Evolutionary conservation across 345 rosid species (phyloP), one percentile per base, ranked within the genome.

Genomic region (Eucalyptus erythrocorys): DNA sequence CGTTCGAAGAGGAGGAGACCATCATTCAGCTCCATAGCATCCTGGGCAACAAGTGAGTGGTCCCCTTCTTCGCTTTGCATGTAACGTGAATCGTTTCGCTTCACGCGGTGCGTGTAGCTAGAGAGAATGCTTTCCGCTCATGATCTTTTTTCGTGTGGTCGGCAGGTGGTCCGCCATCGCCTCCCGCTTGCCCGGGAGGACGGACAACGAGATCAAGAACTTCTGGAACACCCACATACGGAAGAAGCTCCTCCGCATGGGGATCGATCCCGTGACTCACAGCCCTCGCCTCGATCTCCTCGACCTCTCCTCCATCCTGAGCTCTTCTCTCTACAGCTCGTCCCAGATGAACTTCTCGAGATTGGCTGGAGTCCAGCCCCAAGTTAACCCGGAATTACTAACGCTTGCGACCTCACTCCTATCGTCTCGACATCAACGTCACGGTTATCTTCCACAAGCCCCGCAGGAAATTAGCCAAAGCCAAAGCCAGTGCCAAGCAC

Each of bases 141-240:
- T 61, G 43, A 13, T 66, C 85, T 34, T 45, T 15, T 48, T 55
- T 34, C 34, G 27, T 32, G 12, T 43, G 55, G 57, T 51, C 87
- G 45, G 45, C 12, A 96, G 99, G 91, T 96, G 99, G 99, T 96
- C 99, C 3, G 94, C 97, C 4, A 96, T 96, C 88, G 99, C 99
- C 26, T 93, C 96, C 79, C 94, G 95, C 42, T 92, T 96, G 89
- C 99, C 99, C 2, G 99, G 99, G 88, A 92, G 99, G 91, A 96
- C 99, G 1, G 99, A 96, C 81, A 96, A 96, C 59, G 99, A 96
- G 88, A 96, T 96, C 82, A 96, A 96, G 89, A 96, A 96, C 87
- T 96, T 93, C 48, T 96, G 99, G 99, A 96, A 96, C 92, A 96
- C 99, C 12, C 97, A 95, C 90, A 94, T 96, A 30, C 87, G 99